Percentiles rank a stretch among this genome's conserved stretches.
These are phyloP conservation scores for Leccinum fibrillosum DNA, from an alignment of 768 basidiomycete genomes.

Conservation along the genomic window DNA sequence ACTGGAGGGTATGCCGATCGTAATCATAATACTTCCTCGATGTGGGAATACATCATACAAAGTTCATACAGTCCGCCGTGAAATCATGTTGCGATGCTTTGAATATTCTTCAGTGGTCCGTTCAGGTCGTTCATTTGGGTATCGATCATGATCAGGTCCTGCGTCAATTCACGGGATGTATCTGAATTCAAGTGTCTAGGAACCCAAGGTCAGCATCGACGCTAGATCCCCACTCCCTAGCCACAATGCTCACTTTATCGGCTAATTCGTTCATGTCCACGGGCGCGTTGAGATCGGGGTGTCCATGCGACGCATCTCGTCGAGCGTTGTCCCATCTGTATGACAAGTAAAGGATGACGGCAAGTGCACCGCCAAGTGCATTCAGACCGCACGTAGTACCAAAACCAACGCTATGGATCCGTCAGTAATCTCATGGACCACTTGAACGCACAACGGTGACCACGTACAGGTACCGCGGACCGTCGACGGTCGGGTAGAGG, in stretches of 20 bases:
- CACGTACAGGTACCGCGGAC: constrained; percentile 62
- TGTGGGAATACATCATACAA: not conserved
- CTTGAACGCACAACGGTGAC: not conserved
- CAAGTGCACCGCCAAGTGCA: constrained; percentile 16
- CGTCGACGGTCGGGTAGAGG: constrained; percentile 61
- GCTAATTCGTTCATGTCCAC: constrained; percentile 66
- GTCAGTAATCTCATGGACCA: not conserved
- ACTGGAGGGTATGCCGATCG: not conserved
- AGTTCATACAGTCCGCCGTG: not conserved
- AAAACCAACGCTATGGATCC: constrained; percentile 45
- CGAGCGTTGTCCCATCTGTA: constrained; percentile 60
- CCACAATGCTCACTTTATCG: constrained; percentile 47
- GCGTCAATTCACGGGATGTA: constrained; percentile 15
- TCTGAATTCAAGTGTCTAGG: constrained; percentile 20
- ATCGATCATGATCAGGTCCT: not conserved
- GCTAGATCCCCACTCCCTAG: no score
- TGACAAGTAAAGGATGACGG: constrained; percentile 54
- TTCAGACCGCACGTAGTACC: constrained; percentile 44
- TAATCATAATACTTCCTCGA: not conserved
- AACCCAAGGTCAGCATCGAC: not conserved
- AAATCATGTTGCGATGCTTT: not conserved
- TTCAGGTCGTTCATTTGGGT: not conserved
- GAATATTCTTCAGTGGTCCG: not conserved
- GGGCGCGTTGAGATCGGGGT: constrained; percentile 39
- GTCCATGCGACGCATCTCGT: constrained; percentile 52